Conservation (phyloP, 768 basidiomycete genomes). For the Tulasnella calospora region DNA sequence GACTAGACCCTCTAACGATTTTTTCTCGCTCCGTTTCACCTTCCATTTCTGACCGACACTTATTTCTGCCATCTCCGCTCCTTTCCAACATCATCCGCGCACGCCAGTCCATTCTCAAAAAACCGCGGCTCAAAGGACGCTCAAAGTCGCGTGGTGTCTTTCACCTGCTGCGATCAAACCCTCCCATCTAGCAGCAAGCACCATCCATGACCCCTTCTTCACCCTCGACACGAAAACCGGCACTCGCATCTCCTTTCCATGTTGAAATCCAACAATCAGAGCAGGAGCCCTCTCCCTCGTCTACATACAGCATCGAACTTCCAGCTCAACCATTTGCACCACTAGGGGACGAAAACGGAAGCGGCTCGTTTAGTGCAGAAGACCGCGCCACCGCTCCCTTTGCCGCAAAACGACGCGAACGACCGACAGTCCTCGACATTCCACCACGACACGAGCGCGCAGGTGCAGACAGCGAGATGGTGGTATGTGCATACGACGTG, state of each 20-base stretch:
- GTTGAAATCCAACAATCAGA: slow-evolving; percentile 1
- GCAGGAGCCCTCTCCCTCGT: background rate
- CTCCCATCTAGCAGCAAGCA: background rate
- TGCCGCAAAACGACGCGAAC: slow-evolving; percentile 15
- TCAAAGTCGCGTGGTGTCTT: background rate
- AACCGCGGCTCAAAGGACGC: background rate
- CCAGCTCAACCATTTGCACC: background rate
- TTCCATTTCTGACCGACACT: slow-evolving; percentile 4
- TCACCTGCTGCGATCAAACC: background rate
- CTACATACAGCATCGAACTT: background rate
- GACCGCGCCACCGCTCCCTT: background rate
- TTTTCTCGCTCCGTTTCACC: background rate
- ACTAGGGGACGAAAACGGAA: slow-evolving; percentile 5
- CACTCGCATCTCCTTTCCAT: background rate
- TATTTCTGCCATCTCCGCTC: background rate
- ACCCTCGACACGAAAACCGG: slow-evolving; percentile 11
- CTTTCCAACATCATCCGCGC: background rate
- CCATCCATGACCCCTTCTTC: slow-evolving; percentile 14
- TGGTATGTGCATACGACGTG: background rate
- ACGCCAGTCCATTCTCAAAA: background rate
- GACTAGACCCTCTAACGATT: slow-evolving; percentile 2
- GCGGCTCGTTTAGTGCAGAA: slow-evolving; percentile 3
- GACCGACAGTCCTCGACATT: slow-evolving; percentile 14
- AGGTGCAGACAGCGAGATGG: background rate
- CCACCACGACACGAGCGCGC: background rate